Percentiles rank a stretch among this genome's conserved stretches.
These are phyloP conservation scores for Tetrapisispora fleetii DNA, from an alignment of 805 yeast genomes.

Conservation along the genomic window DNA sequence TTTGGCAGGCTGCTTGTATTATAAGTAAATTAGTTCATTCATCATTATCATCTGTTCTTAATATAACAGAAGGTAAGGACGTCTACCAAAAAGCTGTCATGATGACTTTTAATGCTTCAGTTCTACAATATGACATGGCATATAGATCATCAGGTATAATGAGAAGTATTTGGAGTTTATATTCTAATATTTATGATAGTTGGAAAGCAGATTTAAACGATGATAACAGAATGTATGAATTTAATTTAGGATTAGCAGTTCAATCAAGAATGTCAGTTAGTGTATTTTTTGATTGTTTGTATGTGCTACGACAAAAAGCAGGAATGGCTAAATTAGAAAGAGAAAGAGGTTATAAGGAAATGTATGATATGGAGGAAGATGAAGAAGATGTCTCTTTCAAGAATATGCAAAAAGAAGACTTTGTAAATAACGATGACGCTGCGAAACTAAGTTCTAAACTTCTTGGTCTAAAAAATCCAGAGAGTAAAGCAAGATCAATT, in stretches of 20 bases:
- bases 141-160: slow-evolving; percentile 88
- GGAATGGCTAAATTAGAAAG: slow-evolving; percentile 65
- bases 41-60: slow-evolving; percentile 54
- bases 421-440: slow-evolving; percentile 2
- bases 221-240: slow-evolving; percentile 13
- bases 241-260: slow-evolving; percentile 42
- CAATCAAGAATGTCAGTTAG: slow-evolving; percentile 86
- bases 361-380: slow-evolving; percentile 24
- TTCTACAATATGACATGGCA: slow-evolving; percentile 85
- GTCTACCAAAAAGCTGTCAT: slow-evolving; percentile 59
- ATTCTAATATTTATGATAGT: slow-evolving; percentile 55
- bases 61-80: slow-evolving; percentile 59
- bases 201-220: slow-evolving; percentile 23
- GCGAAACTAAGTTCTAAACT: slow-evolving; percentile 12
- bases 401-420: too few species aligned
- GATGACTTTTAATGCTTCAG: slow-evolving; percentile 68
- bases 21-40: slow-evolving; percentile 74
- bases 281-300: slow-evolving; percentile 82
- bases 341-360: slow-evolving; percentile 18
- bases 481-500: slow-evolving; percentile 61
- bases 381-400: slow-evolving; percentile 25
- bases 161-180: slow-evolving; percentile 88
- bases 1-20: slow-evolving; percentile 90
- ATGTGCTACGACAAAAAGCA: slow-evolving; percentile 74
- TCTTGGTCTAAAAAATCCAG: slow-evolving; percentile 48